Percentiles rank a stretch among this genome's conserved stretches.
phyloP scores from a whole-genome alignment of 2,329 filamentous ascomycete species.

The Didymella glomerata region DNA sequence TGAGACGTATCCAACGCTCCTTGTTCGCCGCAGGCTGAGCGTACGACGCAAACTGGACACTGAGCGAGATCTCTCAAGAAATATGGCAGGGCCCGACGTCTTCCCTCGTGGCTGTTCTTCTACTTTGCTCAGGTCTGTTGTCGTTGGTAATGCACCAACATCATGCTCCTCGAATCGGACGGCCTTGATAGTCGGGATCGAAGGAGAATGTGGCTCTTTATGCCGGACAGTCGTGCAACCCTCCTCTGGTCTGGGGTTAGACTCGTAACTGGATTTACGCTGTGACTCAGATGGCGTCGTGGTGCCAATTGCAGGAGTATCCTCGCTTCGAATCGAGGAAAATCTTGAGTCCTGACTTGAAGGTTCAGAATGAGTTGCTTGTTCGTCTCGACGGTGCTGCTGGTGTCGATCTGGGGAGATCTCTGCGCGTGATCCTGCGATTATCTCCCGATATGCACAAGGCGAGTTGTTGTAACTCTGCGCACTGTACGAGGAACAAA shows the following conservation, averaged over 20 bases:
- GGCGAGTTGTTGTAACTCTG: neutral
- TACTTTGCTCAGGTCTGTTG: too few species aligned
- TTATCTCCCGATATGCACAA: neutral
- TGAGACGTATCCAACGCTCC: neutral
- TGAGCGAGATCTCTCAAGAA: neutral
- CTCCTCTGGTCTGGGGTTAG: neutral
- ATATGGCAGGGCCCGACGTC: neutral
- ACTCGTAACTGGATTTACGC: neutral
- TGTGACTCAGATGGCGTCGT: neutral
- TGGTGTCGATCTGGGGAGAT: neutral
- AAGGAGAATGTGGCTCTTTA: neutral
- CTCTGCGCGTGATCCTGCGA: neutral
- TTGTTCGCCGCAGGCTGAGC: neutral
- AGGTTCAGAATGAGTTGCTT: neutral
- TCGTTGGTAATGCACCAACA: neutral
- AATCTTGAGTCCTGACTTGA: neutral
- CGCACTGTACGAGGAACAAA: neutral
- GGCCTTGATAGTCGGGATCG: neutral
- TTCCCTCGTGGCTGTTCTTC: neutral
- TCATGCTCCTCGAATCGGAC: neutral
- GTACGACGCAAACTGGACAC: neutral
- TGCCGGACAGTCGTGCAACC: neutral
- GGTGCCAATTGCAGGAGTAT: neutral
- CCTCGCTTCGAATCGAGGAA: neutral
- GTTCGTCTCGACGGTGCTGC: neutral